Evolutionary conservation across 1,139 yeast species (phyloP).

Genomic region (Kodamaea sp.): DNA sequence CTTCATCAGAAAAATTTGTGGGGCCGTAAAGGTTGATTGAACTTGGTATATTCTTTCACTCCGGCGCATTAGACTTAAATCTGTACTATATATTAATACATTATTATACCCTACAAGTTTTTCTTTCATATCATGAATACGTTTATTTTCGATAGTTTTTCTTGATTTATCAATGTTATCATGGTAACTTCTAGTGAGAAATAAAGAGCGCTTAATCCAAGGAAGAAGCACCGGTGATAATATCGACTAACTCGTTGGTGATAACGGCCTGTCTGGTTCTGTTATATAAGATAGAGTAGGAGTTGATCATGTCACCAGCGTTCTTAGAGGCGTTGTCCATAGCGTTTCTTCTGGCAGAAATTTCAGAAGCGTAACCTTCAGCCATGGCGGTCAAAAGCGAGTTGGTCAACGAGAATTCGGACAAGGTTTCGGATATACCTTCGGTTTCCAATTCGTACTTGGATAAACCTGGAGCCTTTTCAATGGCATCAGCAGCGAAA

Average conservation of each 20-base stretch:
- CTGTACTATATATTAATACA: slow-evolving; percentile 1
- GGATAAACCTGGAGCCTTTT: slow-evolving; percentile 82
- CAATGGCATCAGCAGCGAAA: slow-evolving; percentile 71
- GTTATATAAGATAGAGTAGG: slow-evolving; percentile 95
- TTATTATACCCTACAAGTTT: too few relatives aligned
- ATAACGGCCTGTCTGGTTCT: slow-evolving; percentile 99
- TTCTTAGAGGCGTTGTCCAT: slow-evolving; percentile 99
- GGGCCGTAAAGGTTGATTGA: slow-evolving; percentile 59
- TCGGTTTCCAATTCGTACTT: slow-evolving; percentile 81
- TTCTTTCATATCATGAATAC: slow-evolving; percentile 7
- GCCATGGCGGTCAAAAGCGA: slow-evolving; percentile 90
- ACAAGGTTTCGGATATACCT: slow-evolving; percentile 62
- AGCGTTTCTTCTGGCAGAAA: slow-evolving; percentile 98
- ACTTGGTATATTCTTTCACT: too few relatives aligned
- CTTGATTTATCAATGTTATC: background rate
- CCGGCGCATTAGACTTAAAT: too few relatives aligned
- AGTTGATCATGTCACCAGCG: slow-evolving; percentile 98
- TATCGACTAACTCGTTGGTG: slow-evolving; percentile 98
- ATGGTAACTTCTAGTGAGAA: background rate
- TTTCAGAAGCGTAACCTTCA: slow-evolving; percentile 97
- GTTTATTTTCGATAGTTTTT: slow-evolving; percentile 7
- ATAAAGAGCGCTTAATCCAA: slow-evolving; percentile 59
- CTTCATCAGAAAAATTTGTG: slow-evolving; percentile 60
- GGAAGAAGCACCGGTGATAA: slow-evolving; percentile 99
- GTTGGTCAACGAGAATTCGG: slow-evolving; percentile 91